Base-by-base conservation (phyloP, 1,139 yeast genomes). In the Eremothecium coryli region DNA sequence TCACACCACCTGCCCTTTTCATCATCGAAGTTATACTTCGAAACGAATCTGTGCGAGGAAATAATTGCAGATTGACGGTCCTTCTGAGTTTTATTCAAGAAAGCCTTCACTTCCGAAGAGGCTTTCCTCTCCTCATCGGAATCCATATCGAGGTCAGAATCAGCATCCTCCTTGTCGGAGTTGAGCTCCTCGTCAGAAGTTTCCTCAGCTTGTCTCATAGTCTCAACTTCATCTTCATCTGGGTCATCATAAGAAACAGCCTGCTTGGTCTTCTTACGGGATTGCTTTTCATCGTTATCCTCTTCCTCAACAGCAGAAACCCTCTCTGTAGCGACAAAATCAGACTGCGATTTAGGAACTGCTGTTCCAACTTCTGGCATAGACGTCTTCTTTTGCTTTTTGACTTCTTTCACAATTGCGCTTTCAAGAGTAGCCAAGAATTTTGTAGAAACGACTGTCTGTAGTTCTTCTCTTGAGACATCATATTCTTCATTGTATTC, bases 171-270 rank as follows among this genome's bases (percentile, higher is more conserved):
- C 28, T 50, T 48, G 21, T 61, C 66, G 14, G 65, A 58, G 26
- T 57, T 60, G 15, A 54, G 48, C 26, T 65, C 80, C 48, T 75
- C 85, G 43, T 76, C 84, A 42, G 79, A 74, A 21, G 81, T 70
- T 50, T 75, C 73, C 56, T 79, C 90, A 29, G 88, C 93, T 52
- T 71, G 72, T 59, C 77, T 77, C 88, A 82, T 82, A 29, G 82
- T 79, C 58, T 82, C 95, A 40, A 82, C 64, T 56, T 85, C 95
- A 31, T 84, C 96, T 42, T 84, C 96, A 61, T 86, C 96, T 18
- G 95, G 95, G 13, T 78, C 95, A 47, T 85, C 96, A 52, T 86
- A 88, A 1, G 95, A 82, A 27, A 85, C 94, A 17, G 93, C 78
- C 62, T 86, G 93, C 55, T 85, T 85, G 23, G 75, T 68, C 49